A percentile compares a stretch with the other conserved stretches of the same genome.
Conservation (phyloP, 2,329 filamentous ascomycete genomes). For the Periconia sp. region DNA sequence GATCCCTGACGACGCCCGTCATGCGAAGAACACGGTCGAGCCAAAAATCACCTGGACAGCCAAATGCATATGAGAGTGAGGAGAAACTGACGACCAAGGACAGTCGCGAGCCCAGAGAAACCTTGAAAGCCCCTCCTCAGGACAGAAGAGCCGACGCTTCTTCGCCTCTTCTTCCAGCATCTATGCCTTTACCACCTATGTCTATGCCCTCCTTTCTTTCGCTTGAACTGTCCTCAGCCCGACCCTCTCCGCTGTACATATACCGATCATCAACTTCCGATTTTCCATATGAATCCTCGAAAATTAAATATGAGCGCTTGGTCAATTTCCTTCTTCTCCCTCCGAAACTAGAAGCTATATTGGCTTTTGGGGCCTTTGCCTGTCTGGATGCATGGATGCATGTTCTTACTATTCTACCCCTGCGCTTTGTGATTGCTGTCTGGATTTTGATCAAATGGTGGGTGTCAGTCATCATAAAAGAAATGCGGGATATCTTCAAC, state of each 20-base stretch:
- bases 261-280: conserved; percentile 59
- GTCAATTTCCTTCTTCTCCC: conserved; percentile 86
- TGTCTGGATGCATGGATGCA: conserved; percentile 97
- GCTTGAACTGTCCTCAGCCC: conserved; percentile 62
- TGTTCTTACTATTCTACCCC: conserved; percentile 90
- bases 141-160: conserved; percentile 32
- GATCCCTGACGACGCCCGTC: conserved; percentile 41
- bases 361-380: conserved; percentile 85
- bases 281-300: conserved; percentile 86
- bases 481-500: conserved; percentile 68
- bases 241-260: conserved; percentile 65
- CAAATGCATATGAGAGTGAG: conserved; percentile 22
- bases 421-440: conserved; percentile 81
- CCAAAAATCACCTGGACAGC: conserved; percentile 19
- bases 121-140: conserved; percentile 34
- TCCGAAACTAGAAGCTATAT: conserved; percentile 76
- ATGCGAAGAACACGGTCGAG: conserved; percentile 41
- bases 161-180: conserved; percentile 50
- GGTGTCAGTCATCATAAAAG: conserved; percentile 69
- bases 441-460: conserved; percentile 78
- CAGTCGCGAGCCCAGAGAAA: conserved; percentile 7
- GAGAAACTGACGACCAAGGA: conserved; percentile 34
- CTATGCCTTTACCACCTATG: conserved; percentile 62
- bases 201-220: conserved; percentile 68
- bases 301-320: conserved; percentile 87